Evolutionary conservation across 768 basidiomycete species (phyloP), one percentile per base, ranked within the genome.

Genomic region (Collybia mongolica): DNA sequence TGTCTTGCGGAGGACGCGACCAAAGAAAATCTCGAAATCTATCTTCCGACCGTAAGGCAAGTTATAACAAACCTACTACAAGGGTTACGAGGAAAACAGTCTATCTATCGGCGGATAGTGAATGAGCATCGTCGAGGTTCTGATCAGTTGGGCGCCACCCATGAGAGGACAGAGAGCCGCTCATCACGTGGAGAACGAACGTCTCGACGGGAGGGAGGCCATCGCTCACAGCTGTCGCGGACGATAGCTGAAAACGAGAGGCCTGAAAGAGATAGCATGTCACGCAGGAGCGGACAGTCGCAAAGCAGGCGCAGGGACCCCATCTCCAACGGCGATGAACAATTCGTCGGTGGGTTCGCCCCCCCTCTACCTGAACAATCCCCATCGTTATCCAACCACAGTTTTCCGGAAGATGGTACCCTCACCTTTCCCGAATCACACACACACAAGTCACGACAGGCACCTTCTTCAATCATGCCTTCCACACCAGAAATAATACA

Each of bases 1-100:
- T 93, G 92, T 61, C 78, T 98, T 22, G 84, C 93, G 4, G 95
- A 98, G 68, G 92, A 96, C 47, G 93, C 96, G 28, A 86, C 80
- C 1, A 74, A 80, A 3, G 85, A 90, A 46, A 94, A 89, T 54
- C 84, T 99, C 44, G 90, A 94, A 40, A 72, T 86, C 1, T 97
- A 92, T 70, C 83, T 98, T 3, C 96, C 96, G 20, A 83, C 80
- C 56, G 95, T 99, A 41, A 86, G 96, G 46, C 79, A 80, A 60
- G 96, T 97, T 63, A 98, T 98, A 63, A 95, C 93, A 29, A 85
- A 81, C 62, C 76, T 99, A n/a, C 69, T 99, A 24, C 89, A 93
- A 60, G 96, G 95, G 12, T 76, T 99, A n/a, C 88, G 95, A 44
- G 80, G 73, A 43, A 98, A 98, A 67, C 96, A 99, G 69, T 84